These are phyloP conservation scores for Beauveria brongniartii DNA, from an alignment of 2,329 filamentous ascomycete species.

Conservation along the genomic window DNA sequence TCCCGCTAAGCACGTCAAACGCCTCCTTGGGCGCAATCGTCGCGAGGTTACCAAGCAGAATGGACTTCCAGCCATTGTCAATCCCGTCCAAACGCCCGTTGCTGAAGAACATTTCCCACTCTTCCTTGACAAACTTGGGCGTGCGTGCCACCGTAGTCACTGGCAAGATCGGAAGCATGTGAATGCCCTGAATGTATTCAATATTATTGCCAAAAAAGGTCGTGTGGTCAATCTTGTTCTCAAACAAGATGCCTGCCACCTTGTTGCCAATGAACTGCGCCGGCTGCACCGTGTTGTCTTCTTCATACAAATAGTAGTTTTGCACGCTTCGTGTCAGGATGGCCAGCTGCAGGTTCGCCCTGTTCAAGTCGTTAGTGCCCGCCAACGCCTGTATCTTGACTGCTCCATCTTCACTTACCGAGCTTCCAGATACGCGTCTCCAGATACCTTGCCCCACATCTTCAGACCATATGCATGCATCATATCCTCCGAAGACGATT, in stretches of 20 bases:
- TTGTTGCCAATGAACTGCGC: slow-evolving; percentile 74
- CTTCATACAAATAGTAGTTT: slow-evolving; percentile 74
- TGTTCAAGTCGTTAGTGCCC: slow-evolving; percentile 18
- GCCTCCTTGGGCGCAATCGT: slow-evolving; percentile 62
- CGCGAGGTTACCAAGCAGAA: slow-evolving; percentile 76
- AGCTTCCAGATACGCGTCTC: slow-evolving; percentile 72
- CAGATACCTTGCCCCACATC: slow-evolving; percentile 79
- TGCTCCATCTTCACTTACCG: slow-evolving; percentile 34
- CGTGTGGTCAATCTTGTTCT: slow-evolving; percentile 91
- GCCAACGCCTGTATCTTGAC: not conserved
- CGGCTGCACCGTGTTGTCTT: slow-evolving; percentile 63
- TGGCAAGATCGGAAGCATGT: slow-evolving; percentile 73
- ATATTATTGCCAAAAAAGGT: slow-evolving; percentile 75
- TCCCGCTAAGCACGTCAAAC: slow-evolving; percentile 66
- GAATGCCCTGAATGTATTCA: slow-evolving; percentile 69
- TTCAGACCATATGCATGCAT: slow-evolving; percentile 84
- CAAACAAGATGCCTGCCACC: slow-evolving; percentile 65
- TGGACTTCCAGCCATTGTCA: slow-evolving; percentile 73
- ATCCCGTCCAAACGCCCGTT: slow-evolving; percentile 56
- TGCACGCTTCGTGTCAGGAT: slow-evolving; percentile 66
- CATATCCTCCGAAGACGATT: slow-evolving; percentile 83
- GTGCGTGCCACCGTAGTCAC: slow-evolving; percentile 59
- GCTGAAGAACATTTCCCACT: slow-evolving; percentile 75
- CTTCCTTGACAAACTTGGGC: slow-evolving; percentile 64
- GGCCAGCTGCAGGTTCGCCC: slow-evolving; percentile 75